Evolutionary conservation across 2,329 filamentous ascomycete genomes (phyloP), one percentile per base, ranked within the genome.

Genomic region (Fusarium humuli): DNA sequence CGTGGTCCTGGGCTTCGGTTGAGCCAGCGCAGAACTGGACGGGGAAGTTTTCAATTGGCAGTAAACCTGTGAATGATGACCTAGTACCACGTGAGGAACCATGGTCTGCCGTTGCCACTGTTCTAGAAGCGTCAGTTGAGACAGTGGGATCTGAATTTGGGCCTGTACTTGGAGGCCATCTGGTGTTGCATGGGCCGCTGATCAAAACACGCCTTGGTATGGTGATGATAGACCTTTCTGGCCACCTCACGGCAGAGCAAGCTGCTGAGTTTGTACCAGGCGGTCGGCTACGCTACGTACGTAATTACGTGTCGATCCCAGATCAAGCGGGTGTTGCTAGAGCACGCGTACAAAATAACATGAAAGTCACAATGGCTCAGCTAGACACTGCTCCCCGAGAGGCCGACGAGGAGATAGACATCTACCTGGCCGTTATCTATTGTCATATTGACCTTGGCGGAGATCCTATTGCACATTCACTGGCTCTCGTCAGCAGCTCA

Each of bases 1-100:
- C 68, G 3, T 71, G 68, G 68, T 71, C 68, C 1, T 71, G 68
- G 68, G 64, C 68, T 16, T 71, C 68, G 16, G 65, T 61, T 12
- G 68, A 71, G 29, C 64, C 64, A 46, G 56, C 49, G 11, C 57
- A 46, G 14, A 46, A 48, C 4, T 27, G 37, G 18, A 30, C 25
- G 6, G 60, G 56, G 8, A 69, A 37, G 7, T 65, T 65, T 25
- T 20, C 47, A 3, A 61, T 70, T 12, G 55, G 63, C 12, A 65
- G 25, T 13, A 55, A 23, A n/a, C 41, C 47, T 12, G 42, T 70
- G 20, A 59, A 54, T 37, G 14, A 30, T 6, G 32, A 60, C 12
- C 12, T 56, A 10, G 32, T 40, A 5, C 49, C 67, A 14, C 18
- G 18, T 7, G 63, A 68, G 14, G 57, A 68, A 8, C 46, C 62